These are phyloP conservation scores for Astraeus odoratus DNA, from an alignment of 768 basidiomycete genomes.

Conservation along the genomic window DNA sequence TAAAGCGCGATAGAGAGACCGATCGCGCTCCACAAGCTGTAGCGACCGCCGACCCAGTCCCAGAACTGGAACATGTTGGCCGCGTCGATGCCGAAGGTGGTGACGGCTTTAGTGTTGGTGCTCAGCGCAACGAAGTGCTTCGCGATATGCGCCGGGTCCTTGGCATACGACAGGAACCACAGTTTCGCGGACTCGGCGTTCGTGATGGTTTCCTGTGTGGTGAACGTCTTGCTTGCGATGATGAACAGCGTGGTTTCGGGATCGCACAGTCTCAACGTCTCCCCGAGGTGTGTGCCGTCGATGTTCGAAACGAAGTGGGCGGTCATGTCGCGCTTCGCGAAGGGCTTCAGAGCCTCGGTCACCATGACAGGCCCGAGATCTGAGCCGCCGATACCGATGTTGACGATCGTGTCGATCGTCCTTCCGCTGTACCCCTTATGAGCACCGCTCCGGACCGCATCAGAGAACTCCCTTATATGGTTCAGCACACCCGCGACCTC, in stretches of 20 bases:
- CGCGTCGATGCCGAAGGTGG: slow-evolving; percentile 83
- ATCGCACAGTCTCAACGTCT: slow-evolving; percentile 73
- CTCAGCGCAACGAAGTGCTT: slow-evolving; percentile 99
- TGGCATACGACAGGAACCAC: slow-evolving; percentile 86
- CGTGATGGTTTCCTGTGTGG: slow-evolving; percentile 99
- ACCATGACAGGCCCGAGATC: slow-evolving; percentile 99
- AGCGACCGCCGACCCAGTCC: slow-evolving; percentile 99
- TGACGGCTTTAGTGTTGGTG: slow-evolving; percentile 92
- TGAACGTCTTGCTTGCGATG: slow-evolving; percentile 98
- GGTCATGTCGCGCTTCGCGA: slow-evolving; percentile 82
- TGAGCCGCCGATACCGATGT: slow-evolving; percentile 98
- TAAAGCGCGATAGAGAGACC: slow-evolving; percentile 90
- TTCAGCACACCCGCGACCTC: slow-evolving; percentile 79
- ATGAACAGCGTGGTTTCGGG: slow-evolving; percentile 95
- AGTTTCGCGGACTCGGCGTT: slow-evolving; percentile 90
- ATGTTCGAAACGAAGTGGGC: slow-evolving; percentile 95
- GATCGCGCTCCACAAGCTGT: slow-evolving; percentile 98
- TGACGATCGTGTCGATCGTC: slow-evolving; percentile 88
- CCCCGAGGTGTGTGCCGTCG: slow-evolving; percentile 95
- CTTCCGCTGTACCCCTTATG: slow-evolving; percentile 99
- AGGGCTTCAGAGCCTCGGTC: slow-evolving; percentile 92
- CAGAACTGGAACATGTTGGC: slow-evolving; percentile 99
- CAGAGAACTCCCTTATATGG: slow-evolving; percentile 89
- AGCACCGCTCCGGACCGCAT: slow-evolving; percentile 72
- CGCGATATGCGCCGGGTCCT: slow-evolving; percentile 86